phyloP scores from a whole-genome alignment of 2,329 filamentous ascomycete species.

The Xylariaceae sp. region DNA sequence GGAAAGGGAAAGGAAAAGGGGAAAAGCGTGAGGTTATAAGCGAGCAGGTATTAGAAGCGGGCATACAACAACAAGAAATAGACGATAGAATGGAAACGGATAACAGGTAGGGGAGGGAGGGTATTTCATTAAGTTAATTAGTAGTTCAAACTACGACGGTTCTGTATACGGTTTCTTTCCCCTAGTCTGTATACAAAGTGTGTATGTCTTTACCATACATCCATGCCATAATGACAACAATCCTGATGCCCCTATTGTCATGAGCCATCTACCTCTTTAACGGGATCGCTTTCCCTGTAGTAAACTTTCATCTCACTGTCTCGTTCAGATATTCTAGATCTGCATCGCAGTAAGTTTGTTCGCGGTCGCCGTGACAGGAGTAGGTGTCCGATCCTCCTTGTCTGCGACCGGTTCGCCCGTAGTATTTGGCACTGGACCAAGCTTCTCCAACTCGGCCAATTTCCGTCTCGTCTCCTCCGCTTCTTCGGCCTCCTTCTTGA shows the following conservation, averaged over 20 bases:
- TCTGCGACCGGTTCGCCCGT: conserved; percentile 17
- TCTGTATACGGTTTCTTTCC: no score
- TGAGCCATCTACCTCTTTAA: background rate
- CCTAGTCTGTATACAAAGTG: background rate
- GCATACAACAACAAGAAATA: background rate
- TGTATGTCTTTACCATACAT: background rate
- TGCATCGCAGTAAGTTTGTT: conserved; percentile 36
- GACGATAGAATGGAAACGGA: background rate
- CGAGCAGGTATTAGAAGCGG: background rate
- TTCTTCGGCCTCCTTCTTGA: conserved; percentile 41
- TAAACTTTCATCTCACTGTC: background rate
- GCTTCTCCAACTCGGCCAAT: conserved; percentile 46
- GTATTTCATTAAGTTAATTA: background rate
- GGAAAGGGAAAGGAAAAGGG: no score
- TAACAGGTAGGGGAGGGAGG: background rate
- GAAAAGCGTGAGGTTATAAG: background rate
- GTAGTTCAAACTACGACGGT: no score
- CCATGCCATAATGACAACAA: background rate
- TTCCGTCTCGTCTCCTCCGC: conserved; percentile 44
- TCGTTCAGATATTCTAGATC: background rate
- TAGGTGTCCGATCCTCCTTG: conserved; percentile 31
- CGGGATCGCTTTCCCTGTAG: background rate
- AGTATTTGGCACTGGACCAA: conserved; percentile 34
- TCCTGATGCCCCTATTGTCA: background rate
- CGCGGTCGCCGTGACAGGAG: conserved; percentile 31